phyloP scores from a whole-genome alignment of 1,284 basidiomycete species.

The Cutaneotrichosporon dermatis region DNA sequence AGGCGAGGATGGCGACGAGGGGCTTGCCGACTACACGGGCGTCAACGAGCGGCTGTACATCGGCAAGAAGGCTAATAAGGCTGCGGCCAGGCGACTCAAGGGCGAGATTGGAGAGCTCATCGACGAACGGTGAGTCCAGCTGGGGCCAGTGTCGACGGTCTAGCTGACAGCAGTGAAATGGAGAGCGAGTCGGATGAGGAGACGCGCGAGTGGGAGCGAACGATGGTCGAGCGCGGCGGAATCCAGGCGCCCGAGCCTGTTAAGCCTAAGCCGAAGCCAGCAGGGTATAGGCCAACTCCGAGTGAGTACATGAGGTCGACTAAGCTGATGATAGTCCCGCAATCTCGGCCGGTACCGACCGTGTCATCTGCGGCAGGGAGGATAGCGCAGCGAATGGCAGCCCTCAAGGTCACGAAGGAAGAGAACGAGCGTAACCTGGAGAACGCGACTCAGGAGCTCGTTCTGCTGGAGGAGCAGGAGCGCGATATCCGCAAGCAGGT shows the following conservation, averaged over 20 bases:
- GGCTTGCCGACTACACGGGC: constrained; percentile 83
- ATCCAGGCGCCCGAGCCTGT: neutral
- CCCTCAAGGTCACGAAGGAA: constrained; percentile 48
- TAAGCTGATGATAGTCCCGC: constrained; percentile 52
- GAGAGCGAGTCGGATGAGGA: constrained; percentile 71
- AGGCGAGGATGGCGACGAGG: constrained; percentile 86
- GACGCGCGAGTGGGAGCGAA: constrained; percentile 78
- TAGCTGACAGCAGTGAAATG: constrained; percentile 58
- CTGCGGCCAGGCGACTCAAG: constrained; percentile 65
- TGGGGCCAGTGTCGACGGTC: neutral
- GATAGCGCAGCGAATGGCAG: constrained; percentile 60
- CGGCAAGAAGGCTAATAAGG: constrained; percentile 75
- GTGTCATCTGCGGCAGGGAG: constrained; percentile 66
- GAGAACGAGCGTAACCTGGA: constrained; percentile 45
- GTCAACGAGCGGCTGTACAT: constrained; percentile 79
- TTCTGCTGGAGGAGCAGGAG: constrained; percentile 68
- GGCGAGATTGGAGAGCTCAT: constrained; percentile 81
- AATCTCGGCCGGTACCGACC: constrained; percentile 54
- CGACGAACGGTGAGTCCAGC: constrained; percentile 64
- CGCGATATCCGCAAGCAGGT: constrained; percentile 77
- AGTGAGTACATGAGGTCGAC: constrained; percentile 55
- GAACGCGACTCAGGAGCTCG: constrained; percentile 58
- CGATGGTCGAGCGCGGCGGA: constrained; percentile 11
- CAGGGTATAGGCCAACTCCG: constrained; percentile 65
- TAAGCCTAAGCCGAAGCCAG: constrained; percentile 45